Conservation (phyloP, 2,329 filamentous ascomycete genomes). For the Fusarium musae region DNA sequence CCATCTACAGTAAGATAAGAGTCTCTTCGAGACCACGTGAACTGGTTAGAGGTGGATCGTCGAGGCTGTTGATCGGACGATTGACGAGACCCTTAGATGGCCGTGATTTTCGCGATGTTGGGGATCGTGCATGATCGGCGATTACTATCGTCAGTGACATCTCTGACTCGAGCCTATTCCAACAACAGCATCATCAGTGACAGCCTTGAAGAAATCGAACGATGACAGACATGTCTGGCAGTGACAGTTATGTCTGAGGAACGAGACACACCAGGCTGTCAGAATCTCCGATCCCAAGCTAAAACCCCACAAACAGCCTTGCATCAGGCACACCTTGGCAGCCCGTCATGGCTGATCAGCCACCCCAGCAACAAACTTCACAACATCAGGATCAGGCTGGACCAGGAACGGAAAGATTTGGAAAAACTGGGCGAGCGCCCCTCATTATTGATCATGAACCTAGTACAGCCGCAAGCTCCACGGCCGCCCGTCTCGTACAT, state of each 20-base stretch:
- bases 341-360: slow-evolving; percentile 13
- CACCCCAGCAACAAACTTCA: slow-evolving; percentile 9
- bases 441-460: slow-evolving; percentile 40
- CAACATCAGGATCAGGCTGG: slow-evolving; percentile 7
- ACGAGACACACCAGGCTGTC: slow-evolving; percentile 3
- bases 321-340: slow-evolving; percentile 17
- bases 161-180: neutral
- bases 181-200: slow-evolving; percentile 11
- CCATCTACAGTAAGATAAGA: slow-evolving; percentile 8
- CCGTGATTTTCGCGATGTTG: slow-evolving; percentile 4
- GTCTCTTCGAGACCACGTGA: slow-evolving; percentile 25
- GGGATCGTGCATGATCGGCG: slow-evolving; percentile 11
- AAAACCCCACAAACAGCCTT: slow-evolving; percentile 13
- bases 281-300: slow-evolving; percentile 9
- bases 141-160: slow-evolving; percentile 8
- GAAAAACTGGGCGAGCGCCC: slow-evolving; percentile 40
- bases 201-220: neutral
- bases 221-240: slow-evolving; percentile 3
- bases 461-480: slow-evolving; percentile 32
- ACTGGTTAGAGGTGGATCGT: slow-evolving; percentile 17
- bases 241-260: slow-evolving; percentile 22
- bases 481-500: slow-evolving; percentile 29
- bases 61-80: slow-evolving; percentile 6
- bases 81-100: neutral
- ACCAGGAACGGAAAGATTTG: slow-evolving; percentile 26